These are phyloP conservation scores for Candida maesae DNA, from an alignment of 805 yeast genomes.

Conservation along the genomic window DNA sequence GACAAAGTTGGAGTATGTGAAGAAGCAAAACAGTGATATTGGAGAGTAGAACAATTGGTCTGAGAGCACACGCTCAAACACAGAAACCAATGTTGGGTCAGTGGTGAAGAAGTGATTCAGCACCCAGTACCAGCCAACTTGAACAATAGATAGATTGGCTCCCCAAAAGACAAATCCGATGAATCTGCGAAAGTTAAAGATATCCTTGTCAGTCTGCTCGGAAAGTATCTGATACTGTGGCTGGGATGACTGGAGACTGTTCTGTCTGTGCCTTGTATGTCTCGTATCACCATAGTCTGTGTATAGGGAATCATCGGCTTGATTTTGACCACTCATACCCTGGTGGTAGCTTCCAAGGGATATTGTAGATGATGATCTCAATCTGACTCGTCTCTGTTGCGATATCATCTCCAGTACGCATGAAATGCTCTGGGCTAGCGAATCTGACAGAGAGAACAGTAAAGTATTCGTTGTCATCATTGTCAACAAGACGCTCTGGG, in stretches of 20 bases:
- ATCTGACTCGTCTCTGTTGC: not conserved
- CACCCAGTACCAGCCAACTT: constrained; percentile 85
- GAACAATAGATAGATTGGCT: constrained; percentile 72
- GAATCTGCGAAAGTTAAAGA: constrained; percentile 66
- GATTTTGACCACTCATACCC: constrained; percentile 9
- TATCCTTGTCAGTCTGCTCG: constrained; percentile 25
- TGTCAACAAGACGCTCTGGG: constrained; percentile 64
- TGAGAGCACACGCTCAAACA: constrained; percentile 78
- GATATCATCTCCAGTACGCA: constrained; percentile 19
- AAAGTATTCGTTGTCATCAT: constrained; percentile 77
- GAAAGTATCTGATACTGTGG: constrained; percentile 30
- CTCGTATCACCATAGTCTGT: constrained; percentile 32
- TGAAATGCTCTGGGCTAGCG: constrained; percentile 64
- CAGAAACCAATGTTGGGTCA: constrained; percentile 81
- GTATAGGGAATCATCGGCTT: constrained; percentile 23
- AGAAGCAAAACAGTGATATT: constrained; percentile 71
- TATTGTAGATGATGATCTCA: constrained; percentile 12
- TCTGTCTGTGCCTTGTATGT: constrained; percentile 25
- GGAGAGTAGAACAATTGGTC: constrained; percentile 93
- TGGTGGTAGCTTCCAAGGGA: constrained; percentile 15
- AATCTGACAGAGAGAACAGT: constrained; percentile 86
- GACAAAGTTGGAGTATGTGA: constrained; percentile 77
- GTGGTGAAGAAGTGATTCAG: constrained; percentile 73
- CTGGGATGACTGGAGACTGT: constrained; percentile 21
- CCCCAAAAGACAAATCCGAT: constrained; percentile 89